Evolutionary conservation across 352 stramenopile species (phyloP).

Genomic region (Pythium pectinolyticum): DNA sequence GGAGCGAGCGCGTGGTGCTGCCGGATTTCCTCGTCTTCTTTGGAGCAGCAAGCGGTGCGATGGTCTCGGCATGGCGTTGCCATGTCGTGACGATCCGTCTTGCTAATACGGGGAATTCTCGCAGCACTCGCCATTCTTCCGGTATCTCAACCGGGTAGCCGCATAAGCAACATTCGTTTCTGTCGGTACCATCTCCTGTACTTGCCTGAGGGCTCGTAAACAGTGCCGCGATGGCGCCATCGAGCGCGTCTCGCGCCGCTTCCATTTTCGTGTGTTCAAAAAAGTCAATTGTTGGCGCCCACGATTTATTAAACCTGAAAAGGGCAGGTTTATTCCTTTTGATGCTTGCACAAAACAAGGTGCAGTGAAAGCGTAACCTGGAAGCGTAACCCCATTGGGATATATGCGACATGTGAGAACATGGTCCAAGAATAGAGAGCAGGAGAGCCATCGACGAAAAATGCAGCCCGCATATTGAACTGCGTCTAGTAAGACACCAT

Average conservation of each 20-base stretch:
- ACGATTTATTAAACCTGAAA: background rate
- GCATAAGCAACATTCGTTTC: slow-evolving; percentile 17
- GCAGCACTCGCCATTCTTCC: slow-evolving; percentile 20
- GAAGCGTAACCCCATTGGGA: slow-evolving; percentile 2
- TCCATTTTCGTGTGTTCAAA: slow-evolving; percentile 32
- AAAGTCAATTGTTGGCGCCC: slow-evolving; percentile 12
- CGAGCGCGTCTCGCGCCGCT: slow-evolving; percentile 31
- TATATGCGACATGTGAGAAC: slow-evolving; percentile 12
- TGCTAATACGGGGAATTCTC: slow-evolving; percentile 17
- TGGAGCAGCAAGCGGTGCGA: background rate
- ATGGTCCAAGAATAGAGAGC: slow-evolving; percentile 20
- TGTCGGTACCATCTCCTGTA: background rate
- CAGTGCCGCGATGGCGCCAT: slow-evolving; percentile 41
- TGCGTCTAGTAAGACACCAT: background rate
- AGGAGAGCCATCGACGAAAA: background rate
- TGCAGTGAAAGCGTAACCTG: slow-evolving; percentile 2
- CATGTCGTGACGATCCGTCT: slow-evolving; percentile 9
- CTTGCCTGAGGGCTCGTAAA: slow-evolving; percentile 25
- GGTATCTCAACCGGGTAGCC: slow-evolving; percentile 12
- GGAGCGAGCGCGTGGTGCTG: background rate
- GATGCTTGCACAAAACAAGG: background rate
- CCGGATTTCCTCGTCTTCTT: background rate
- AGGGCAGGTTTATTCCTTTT: slow-evolving; percentile 12
- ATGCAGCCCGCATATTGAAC: background rate
- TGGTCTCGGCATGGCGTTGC: background rate